These are phyloP conservation scores for Begonia fuchsioides DNA, from an alignment of 306 rosid genomes.

Conservation along the genomic window DNA sequence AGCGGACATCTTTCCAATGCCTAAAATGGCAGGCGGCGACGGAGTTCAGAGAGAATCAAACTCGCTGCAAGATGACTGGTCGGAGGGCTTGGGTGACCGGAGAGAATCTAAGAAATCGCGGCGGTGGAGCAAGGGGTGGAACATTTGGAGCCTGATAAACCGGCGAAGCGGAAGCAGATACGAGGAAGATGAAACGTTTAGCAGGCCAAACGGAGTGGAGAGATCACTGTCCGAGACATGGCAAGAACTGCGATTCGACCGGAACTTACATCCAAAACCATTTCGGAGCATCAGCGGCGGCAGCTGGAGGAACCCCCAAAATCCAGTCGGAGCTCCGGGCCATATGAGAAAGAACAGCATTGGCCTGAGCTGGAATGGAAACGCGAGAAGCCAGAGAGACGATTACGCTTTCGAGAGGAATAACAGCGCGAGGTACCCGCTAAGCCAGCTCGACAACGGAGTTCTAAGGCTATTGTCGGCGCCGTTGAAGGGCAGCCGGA, in stretches of 20 bases:
- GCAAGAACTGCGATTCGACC: slow-evolving; percentile 11
- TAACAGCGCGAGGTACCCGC: slow-evolving; percentile 75
- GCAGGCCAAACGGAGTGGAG: slow-evolving; percentile 60
- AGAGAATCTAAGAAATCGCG: slow-evolving; percentile 60
- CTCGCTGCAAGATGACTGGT: slow-evolving; percentile 67
- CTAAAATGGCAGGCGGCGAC: slow-evolving; percentile 33
- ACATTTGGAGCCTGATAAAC: slow-evolving; percentile 69
- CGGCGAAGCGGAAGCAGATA: slow-evolving; percentile 50
- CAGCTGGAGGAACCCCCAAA: slow-evolving; percentile 14
- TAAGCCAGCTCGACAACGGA: slow-evolving; percentile 55
- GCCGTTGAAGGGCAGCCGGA: slow-evolving; percentile 60
- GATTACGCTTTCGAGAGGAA: slow-evolving; percentile 72
- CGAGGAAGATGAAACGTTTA: slow-evolving; percentile 61
- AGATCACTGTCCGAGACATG: slow-evolving; percentile 79
- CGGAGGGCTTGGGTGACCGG: slow-evolving; percentile 50
- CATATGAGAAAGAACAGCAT: slow-evolving; percentile 41
- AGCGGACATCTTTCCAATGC: slow-evolving; percentile 36
- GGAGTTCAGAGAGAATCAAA: slow-evolving; percentile 56
- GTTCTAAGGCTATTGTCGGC: slow-evolving; percentile 61
- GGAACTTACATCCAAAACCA: slow-evolving; percentile 45
- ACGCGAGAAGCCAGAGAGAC: slow-evolving; percentile 48
- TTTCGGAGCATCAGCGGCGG: slow-evolving; percentile 47
- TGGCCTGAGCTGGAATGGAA: slow-evolving; percentile 27
- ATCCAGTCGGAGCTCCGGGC: slow-evolving; percentile 25
- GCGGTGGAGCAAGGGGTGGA: slow-evolving; percentile 84